Evolutionary conservation across 75 land plant species (phyloP), one percentile per base, ranked within the genome.

Genomic region (Cupressus sempervirens): DNA sequence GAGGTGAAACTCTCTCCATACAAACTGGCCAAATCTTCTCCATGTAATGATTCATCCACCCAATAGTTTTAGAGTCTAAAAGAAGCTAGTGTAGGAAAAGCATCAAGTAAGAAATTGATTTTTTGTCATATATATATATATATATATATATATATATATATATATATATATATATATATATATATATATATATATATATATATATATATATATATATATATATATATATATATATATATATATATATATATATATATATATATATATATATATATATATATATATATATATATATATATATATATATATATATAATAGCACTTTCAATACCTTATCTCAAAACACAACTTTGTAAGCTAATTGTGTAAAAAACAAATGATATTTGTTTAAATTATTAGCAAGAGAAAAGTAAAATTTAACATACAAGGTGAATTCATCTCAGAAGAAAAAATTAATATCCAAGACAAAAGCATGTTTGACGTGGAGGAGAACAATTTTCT

Each of bases 21-120:
- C 95, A 98, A 26, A 95, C 83, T 5, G 94, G 98, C 99, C 99
- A 98, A 10, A 94, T 86, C 83, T 90, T 96, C 84, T 92, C 96
- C 67, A 96, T 72, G 16, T 92, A 93, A 89, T 96, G 90, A 81
- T 98, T 98, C 85, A 98, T 84, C 99, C 99, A 98, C 82, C 94
- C 74, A 1, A 93, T 99, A 23, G 96, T 86, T 90, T 98, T 97
- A n/a, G 93, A 93, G 85, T 98, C 99, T 14, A 94, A 86, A 70
- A 96, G 90, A 79, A 92, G 86, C 93, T 94, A 89, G 29, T 72
- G 82, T 18, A 82, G 13, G 54, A 29, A 35, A 29, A 35, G 26
- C 16, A n/a, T 16, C 56, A 86, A 32, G 53, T 43, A 83, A 13
- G 43, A 86, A 38, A 16, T 30, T 68, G 83, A 15, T 12, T 13